These are phyloP conservation scores for Ophiostoma australiae DNA, from an alignment of 2,329 filamentous ascomycete species.

Conservation along the genomic window DNA sequence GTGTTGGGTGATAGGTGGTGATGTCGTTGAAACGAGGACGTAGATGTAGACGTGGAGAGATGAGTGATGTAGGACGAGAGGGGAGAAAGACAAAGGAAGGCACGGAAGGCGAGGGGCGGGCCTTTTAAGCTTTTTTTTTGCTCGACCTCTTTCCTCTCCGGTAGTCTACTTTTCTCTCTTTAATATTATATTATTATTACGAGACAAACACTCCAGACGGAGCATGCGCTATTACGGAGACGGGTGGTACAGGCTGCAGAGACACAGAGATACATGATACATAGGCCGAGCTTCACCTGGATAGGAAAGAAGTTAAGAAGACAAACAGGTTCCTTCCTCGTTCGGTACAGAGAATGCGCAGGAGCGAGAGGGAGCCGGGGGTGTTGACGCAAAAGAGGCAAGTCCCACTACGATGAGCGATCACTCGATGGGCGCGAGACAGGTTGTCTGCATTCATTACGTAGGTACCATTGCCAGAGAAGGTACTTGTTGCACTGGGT, in stretches of 20 bases:
- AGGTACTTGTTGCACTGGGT: neutral
- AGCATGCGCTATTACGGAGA: conserved; percentile 2
- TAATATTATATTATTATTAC: neutral
- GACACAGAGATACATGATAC: neutral
- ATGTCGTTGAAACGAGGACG: neutral
- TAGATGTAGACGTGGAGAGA: neutral
- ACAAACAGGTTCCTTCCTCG: conserved; percentile 1
- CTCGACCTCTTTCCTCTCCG: neutral
- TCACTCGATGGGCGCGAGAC: conserved; percentile 5
- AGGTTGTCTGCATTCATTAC: neutral
- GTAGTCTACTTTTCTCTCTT: neutral
- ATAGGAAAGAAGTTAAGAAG: neutral
- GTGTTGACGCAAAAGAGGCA: neutral
- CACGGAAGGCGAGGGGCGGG: conserved; percentile 5
- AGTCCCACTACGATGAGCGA: neutral
- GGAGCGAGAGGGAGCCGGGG: conserved; percentile 5
- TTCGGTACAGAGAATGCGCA: conserved; percentile 4
- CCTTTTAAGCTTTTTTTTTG: conserved; percentile 17
- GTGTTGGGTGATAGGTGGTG: neutral
- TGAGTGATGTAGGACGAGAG: neutral
- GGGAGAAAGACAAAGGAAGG: neutral
- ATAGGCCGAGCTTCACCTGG: neutral
- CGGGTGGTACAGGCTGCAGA: neutral
- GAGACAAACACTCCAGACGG: neutral
- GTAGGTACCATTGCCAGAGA: neutral